Conservation (phyloP, 2,329 filamentous ascomycete genomes). For the Lithohypha guttulata region DNA sequence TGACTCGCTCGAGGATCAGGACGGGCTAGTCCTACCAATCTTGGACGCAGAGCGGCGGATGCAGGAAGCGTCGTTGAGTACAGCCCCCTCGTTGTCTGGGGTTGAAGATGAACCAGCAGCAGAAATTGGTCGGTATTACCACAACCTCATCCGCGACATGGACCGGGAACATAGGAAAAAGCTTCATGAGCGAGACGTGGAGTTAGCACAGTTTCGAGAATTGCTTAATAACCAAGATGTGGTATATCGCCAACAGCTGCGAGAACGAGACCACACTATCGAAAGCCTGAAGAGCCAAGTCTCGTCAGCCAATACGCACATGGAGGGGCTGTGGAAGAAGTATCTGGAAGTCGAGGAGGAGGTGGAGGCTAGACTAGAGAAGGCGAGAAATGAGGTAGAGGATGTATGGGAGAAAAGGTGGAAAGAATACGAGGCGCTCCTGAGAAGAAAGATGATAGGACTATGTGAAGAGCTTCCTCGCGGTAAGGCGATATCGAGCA, state of each 20-base stretch:
- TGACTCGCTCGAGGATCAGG: neutral
- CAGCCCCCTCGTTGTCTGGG: neutral
- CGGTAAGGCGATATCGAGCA: neutral
- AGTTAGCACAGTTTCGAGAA: constrained; percentile 23
- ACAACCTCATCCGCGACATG: constrained; percentile 24
- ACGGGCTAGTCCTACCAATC: too few species aligned
- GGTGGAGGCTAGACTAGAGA: constrained; percentile 23
- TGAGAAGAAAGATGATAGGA: constrained; percentile 20
- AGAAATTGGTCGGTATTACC: constrained; percentile 22
- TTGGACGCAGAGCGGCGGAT: constrained; percentile 4
- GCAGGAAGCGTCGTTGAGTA: neutral
- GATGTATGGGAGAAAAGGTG: constrained; percentile 28
- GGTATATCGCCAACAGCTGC: constrained; percentile 25
- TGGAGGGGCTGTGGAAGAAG: constrained; percentile 23
- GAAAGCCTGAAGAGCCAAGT: neutral
- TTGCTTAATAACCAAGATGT: constrained; percentile 25
- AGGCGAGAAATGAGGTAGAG: constrained; percentile 26
- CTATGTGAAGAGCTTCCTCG: neutral
- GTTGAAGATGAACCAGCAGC: neutral
- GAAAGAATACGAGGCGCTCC: constrained; percentile 25
- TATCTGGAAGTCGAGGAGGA: constrained; percentile 20
- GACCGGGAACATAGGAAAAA: constrained; percentile 24
- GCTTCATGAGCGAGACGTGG: constrained; percentile 23
- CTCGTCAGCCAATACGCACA: constrained; percentile 8
- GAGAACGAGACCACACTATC: constrained; percentile 23